Evolutionary conservation across 768 basidiomycete species (phyloP), one percentile per base, ranked within the genome.

Genomic region (Naganishia friedmannii): DNA sequence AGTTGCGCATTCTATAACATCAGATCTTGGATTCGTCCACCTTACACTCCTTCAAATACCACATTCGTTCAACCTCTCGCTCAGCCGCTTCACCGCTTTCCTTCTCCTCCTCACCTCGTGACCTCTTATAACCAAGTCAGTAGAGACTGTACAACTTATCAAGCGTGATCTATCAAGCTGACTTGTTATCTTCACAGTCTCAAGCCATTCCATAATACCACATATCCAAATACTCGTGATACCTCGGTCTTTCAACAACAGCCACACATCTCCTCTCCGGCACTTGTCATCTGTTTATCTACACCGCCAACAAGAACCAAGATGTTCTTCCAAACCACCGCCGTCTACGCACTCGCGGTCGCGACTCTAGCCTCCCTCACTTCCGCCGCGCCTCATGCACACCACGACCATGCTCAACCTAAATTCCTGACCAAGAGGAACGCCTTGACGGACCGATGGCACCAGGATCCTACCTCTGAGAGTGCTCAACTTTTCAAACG

Each of bases 401-500:
- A 63, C 32, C 60, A 63, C 23, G 60, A 63, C 9, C 60, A 63
- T 23, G n/a, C 37, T 28, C 60, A 63, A 63, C 60, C 60, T 15
- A 3, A 19, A 21, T n/a, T n/a, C n/a, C 3, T 45, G 7, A 45
- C 60, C 23, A 63, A 63, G 60, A 26, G 60, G n/a, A 63, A 42
- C 15, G 12, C 60, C 6, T 29, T 63, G 39, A 63, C 46, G 60
- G 65, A 53, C 29, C 65, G 48, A 42, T 70, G 69, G 69, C 48
- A 53, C 39, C 69, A 70, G 37, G 69, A 70, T 31, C 60, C 69
- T 10, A 26, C 53, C 51, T 34, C 48, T 12, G 60, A 65, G 10
- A 55, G 51, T 23, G 69, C 69, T 23, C n/a, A 45, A 12, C 60
- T 70, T 26, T 70, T 70, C 69, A 70, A 65, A 32, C 29, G 69